A percentile compares a stretch with the other conserved stretches of the same genome.
These are phyloP conservation scores for Tetrastigma voinierianum DNA, from an alignment of 164 flowering plant species.

Conservation along the genomic window DNA sequence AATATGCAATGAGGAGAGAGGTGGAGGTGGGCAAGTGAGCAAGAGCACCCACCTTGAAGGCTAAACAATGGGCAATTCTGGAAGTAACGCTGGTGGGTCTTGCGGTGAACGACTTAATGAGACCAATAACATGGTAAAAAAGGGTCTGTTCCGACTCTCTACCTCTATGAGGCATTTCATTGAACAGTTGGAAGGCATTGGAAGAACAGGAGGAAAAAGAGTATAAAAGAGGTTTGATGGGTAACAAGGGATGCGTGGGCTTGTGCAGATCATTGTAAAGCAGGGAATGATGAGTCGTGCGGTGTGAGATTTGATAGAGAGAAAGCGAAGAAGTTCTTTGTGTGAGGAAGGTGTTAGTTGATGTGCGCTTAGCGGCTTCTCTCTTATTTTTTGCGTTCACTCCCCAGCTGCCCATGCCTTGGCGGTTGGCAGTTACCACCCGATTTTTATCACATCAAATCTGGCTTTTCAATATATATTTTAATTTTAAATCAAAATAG, in stretches of 20 bases:
- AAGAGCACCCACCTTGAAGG: constrained; percentile 33
- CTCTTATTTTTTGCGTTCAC: background rate
- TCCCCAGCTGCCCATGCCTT: constrained; percentile 2
- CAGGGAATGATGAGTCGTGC: background rate
- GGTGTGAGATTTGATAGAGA: background rate
- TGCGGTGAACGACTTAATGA: constrained; percentile 9
- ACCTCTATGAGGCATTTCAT: constrained; percentile 22
- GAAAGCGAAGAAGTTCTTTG: background rate
- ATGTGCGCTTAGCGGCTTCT: background rate
- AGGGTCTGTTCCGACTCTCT: background rate
- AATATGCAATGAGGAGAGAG: constrained; percentile 32
- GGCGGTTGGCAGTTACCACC: too few species aligned
- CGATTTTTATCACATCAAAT: too few species aligned
- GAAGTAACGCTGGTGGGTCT: constrained; percentile 6
- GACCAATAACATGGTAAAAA: constrained; percentile 9
- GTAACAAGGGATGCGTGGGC: background rate
- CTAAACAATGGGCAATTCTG: constrained; percentile 23
- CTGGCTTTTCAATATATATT: too few species aligned
- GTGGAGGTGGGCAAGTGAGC: constrained; percentile 28
- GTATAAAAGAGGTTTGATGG: background rate
- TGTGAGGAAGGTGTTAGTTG: background rate
- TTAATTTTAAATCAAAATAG: too few species aligned
- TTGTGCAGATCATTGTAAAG: background rate
- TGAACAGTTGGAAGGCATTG: constrained; percentile 7
- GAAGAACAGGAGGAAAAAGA: background rate